Percentiles rank a stretch among this genome's conserved stretches.
Conservation (phyloP, 345 rosid genomes). For the Trapa bicornis region DNA sequence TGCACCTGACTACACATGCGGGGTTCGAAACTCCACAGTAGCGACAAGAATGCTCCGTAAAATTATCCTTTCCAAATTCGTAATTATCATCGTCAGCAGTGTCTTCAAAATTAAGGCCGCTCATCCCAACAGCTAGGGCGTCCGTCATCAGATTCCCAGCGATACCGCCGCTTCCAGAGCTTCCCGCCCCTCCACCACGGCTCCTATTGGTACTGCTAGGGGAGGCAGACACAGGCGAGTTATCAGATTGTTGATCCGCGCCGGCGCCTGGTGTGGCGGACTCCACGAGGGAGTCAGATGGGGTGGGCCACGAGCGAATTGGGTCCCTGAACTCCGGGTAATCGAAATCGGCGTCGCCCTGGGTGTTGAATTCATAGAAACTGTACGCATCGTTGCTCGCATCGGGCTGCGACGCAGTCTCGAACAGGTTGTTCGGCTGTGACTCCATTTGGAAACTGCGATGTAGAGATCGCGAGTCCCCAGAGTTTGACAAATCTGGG, state of each 20-base stretch:
- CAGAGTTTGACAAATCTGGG: constrained; percentile 15
- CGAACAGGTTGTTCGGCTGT: constrained; percentile 57
- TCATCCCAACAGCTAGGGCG: constrained; percentile 58
- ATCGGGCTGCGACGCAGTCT: constrained; percentile 95
- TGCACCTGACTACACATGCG: constrained; percentile 93
- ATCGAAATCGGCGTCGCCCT: constrained; percentile 96
- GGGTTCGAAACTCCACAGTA: constrained; percentile 98
- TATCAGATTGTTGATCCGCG: constrained; percentile 21
- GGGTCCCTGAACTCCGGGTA: constrained; percentile 64
- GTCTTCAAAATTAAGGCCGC: constrained; percentile 90
- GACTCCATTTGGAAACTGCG: constrained; percentile 43
- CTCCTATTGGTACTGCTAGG: constrained; percentile 24
- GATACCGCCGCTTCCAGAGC: constrained; percentile 16
- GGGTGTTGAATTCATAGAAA: constrained; percentile 90
- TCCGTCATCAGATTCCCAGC: constrained; percentile 39
- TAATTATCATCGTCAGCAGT: constrained; percentile 71
- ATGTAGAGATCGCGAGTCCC: not conserved
- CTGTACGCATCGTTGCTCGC: constrained; percentile 74
- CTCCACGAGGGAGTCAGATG: constrained; percentile 64
- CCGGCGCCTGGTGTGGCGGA: constrained; percentile 31
- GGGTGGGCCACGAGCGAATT: constrained; percentile 71
- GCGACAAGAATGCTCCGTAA: constrained; percentile 85
- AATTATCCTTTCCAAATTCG: constrained; percentile 68
- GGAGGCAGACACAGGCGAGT: constrained; percentile 45
- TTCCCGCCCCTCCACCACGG: constrained; percentile 21